A percentile compares a stretch with the other conserved stretches of the same genome.
phyloP scores from a whole-genome alignment of 345 rosid genomes.

The Eucalyptus camaldulensis region DNA sequence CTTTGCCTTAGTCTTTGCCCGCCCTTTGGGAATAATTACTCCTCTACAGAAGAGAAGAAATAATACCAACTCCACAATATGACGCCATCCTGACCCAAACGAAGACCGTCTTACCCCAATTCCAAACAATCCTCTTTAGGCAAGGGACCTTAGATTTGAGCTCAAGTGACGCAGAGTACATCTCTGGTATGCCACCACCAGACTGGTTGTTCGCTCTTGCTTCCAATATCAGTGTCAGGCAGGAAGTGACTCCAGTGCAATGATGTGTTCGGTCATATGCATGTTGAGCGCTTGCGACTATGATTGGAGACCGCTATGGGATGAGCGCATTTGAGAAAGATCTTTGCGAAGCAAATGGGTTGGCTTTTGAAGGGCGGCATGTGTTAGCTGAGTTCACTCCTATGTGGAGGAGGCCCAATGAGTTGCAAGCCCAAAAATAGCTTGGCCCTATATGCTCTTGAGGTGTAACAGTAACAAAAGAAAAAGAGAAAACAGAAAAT shows the following conservation, averaged over 20 bases:
- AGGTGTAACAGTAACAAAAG: too few species aligned
- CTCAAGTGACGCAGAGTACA: not conserved
- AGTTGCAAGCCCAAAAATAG: too few species aligned
- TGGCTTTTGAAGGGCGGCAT: not conserved
- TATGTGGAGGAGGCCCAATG: too few species aligned
- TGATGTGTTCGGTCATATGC: too few species aligned
- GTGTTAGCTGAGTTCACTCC: too few species aligned
- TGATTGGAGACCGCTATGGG: not conserved
- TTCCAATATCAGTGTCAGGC: not conserved
- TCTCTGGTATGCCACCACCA: not conserved
- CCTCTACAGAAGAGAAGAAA: not conserved
- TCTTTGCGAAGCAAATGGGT: not conserved
- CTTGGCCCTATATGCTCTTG: too few species aligned
- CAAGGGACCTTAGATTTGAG: not conserved
- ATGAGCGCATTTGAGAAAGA: not conserved
- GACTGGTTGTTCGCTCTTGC: not conserved
- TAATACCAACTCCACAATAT: not conserved
- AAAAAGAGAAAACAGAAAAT: too few species aligned
- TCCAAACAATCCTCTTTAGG: not conserved
- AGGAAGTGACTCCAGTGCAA: too few species aligned
- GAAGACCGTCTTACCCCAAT: not conserved
- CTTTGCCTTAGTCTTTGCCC: not conserved
- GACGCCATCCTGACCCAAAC: not conserved
- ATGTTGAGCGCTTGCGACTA: not conserved
- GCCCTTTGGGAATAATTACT: not conserved